Conservation (phyloP, 176 grass and related monocot species). For the Avena sativa region DNA sequence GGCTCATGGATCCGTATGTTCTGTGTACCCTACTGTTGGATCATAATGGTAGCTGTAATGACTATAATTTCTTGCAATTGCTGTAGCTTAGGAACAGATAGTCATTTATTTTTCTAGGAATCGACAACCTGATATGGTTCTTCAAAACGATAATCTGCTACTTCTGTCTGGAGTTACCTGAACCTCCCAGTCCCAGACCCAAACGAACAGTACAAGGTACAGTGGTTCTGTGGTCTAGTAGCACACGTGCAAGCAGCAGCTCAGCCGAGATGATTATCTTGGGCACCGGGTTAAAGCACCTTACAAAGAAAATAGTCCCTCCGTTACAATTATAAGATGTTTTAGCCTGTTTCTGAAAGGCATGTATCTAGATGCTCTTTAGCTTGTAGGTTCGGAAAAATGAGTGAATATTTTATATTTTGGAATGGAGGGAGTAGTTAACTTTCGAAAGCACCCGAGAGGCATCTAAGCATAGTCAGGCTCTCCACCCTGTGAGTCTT, state of each 20-base stretch:
- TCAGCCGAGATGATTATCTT: neutral
- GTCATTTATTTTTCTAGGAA: neutral
- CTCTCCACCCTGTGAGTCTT: neutral
- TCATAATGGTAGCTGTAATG: neutral
- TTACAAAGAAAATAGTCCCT: neutral
- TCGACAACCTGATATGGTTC: neutral
- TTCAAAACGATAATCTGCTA: neutral
- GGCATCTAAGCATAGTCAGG: neutral
- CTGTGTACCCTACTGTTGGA: neutral
- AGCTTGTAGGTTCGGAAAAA: no score
- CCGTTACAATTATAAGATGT: no score
- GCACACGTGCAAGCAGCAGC: neutral
- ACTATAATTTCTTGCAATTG: neutral
- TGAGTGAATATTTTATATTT: no score
- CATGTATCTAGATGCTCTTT: no score
- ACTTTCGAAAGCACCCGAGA: neutral
- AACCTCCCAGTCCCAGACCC: neutral
- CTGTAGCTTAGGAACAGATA: neutral
- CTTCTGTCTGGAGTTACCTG: neutral
- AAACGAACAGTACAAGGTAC: neutral
- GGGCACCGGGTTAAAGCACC: neutral
- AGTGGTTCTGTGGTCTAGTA: slow-evolving; percentile 2
- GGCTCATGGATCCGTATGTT: neutral
- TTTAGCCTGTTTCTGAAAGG: no score
- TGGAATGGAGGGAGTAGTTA: no score